Evolutionary conservation across 2,329 filamentous ascomycete genomes (phyloP), one percentile per base, ranked within the genome.

Genomic region (Aspergillus unguis): DNA sequence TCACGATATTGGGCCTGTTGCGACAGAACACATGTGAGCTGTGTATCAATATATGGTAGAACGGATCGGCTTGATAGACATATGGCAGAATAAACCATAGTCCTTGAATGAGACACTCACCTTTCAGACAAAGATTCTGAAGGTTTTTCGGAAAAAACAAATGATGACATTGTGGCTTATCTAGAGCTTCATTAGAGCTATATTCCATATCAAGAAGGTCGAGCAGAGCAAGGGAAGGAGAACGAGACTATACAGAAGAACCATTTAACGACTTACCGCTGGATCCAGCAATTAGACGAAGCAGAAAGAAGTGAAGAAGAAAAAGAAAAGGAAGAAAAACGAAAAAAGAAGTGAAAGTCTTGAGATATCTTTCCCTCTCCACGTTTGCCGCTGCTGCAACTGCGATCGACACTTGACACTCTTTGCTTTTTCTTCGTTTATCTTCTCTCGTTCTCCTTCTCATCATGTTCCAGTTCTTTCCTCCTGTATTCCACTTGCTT

Each of bases 61-160:
- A 7, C 28, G 42, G 27, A 44, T 40, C 41, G 27, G 28, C 23
- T 3, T 6, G 17, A 17, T 17, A 17, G 17, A 17, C 17, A 17
- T 17, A 17, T 17, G 17, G 17, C 17, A 17, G 17, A 17, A 38
- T 32, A 11, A 10, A 5, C 23, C 9, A 46, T 5, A 49, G 27
- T 33, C 17, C 41, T 31, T 37, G 27, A 43, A 41, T 23, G 11
- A 44, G 31, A 43, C 25, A 68, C 78, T 74, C 70, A 87, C 85
- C 82, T 80, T 65, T 80, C 77, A 48, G 85, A 64, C 43, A 87
- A 73, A 52, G 82, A 80, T 62, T 86, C 80, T 60, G 86, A 82
- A 70, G 86, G 82, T 63, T 79, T 82, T 57, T 82, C 81, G 58
- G 86, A 77, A 7, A 82, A 85, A 46, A 86, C 78, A 58, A 76